phyloP scores from a whole-genome alignment of 2,329 filamentous ascomycete species.

The Verticillium klebahnii region DNA sequence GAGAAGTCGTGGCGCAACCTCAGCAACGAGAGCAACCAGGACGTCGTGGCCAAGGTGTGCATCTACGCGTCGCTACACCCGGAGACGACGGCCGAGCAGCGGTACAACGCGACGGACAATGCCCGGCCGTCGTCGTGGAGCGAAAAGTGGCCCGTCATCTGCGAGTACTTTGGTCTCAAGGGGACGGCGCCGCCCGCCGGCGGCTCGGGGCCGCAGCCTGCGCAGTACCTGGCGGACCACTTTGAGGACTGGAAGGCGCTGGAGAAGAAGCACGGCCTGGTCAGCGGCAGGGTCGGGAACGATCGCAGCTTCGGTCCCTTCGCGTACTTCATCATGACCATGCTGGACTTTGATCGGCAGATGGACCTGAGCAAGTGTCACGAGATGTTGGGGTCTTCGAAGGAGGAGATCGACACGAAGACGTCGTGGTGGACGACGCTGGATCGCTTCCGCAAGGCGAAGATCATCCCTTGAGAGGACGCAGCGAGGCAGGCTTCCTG shows the following conservation, averaged over 20 bases:
- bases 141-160: conserved; percentile 39
- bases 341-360: conserved; percentile 28
- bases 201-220: conserved; percentile 24
- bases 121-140: conserved; percentile 31
- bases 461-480: conserved; percentile 23
- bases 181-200: conserved; percentile 26
- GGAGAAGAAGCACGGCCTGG: conserved; percentile 25
- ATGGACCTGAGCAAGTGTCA: conserved; percentile 26
- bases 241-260: conserved; percentile 23
- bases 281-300: conserved; percentile 24
- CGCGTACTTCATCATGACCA: conserved; percentile 25
- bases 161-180: conserved; percentile 39
- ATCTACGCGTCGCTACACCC: conserved; percentile 36
- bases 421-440: conserved; percentile 24
- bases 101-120: conserved; percentile 37
- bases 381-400: conserved; percentile 23
- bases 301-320: conserved; percentile 22
- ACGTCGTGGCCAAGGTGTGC: conserved; percentile 30
- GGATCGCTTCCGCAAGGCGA: conserved; percentile 25
- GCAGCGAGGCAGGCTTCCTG: neutral
- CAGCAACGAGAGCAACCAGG: conserved; percentile 31
- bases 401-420: conserved; percentile 22
- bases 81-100: conserved; percentile 28
- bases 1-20: conserved; percentile 24
- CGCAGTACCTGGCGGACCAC: conserved; percentile 24